Percentiles rank a stretch among this genome's conserved stretches.
phyloP scores from a whole-genome alignment of 768 basidiomycete genomes.

The Mycena vitilis region DNA sequence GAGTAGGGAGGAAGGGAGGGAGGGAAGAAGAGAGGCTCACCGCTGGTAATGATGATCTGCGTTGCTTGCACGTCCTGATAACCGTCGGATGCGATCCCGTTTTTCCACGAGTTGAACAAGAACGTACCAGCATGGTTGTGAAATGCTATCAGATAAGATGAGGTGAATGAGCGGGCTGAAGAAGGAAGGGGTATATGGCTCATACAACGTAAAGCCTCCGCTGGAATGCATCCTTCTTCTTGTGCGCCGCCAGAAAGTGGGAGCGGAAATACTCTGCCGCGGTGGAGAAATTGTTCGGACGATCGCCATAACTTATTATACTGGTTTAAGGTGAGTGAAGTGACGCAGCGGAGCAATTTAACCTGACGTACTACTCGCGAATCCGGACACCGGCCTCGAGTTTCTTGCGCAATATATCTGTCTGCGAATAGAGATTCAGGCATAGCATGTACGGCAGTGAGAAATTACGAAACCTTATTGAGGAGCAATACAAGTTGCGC shows the following conservation, averaged over 20 bases:
- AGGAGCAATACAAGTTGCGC: conserved; percentile 81
- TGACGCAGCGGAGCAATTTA: conserved; percentile 2
- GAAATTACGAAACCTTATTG: conserved; percentile 70
- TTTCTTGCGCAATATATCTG: conserved; percentile 79
- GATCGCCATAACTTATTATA: conserved; percentile 81
- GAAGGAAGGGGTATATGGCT: conserved; percentile 37
- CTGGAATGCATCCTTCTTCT: conserved; percentile 68
- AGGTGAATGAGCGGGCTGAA: conserved; percentile 21
- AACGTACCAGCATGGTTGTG: conserved; percentile 71
- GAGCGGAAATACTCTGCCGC: conserved; percentile 85
- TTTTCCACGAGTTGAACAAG: conserved; percentile 7
- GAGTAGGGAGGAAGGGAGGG: background rate
- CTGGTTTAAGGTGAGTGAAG: conserved; percentile 47
- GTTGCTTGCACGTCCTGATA: conserved; percentile 75
- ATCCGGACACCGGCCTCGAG: conserved; percentile 74
- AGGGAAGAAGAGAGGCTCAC: conserved; percentile 46
- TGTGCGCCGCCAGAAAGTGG: conserved; percentile 84
- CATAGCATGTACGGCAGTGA: conserved; percentile 24
- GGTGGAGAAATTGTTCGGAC: conserved; percentile 76
- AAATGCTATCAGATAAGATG: conserved; percentile 61
- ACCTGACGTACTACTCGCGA: conserved; percentile 75
- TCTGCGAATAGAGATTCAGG: conserved; percentile 45
- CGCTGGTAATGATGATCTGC: conserved; percentile 72
- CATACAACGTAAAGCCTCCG: conserved; percentile 75
- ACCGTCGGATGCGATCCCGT: conserved; percentile 25